Base-by-base conservation (phyloP, 2,329 filamentous ascomycete genomes). In the Fusarium anguioides region DNA sequence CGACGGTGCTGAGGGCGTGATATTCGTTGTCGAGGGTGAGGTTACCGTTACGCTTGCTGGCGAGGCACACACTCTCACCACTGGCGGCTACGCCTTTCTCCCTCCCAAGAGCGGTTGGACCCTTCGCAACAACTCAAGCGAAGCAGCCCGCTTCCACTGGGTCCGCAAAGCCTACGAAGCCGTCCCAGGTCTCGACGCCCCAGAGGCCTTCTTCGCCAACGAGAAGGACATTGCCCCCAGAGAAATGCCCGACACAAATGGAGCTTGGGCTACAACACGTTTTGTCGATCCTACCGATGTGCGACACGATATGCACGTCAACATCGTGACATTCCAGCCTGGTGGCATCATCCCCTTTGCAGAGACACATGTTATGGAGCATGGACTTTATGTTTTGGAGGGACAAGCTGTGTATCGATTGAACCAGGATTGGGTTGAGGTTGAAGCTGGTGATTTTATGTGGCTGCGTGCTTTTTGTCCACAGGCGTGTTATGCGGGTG, bases 331-430 rank as follows among this genome's bases (percentile, higher is more conserved):
- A 1, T 65, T 65, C 35, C 39, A 65, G 18, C 62, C 62, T 0
- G 62, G 62, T 3, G 62, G 62, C 17, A 39, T 65, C 1, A 65
- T 65, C 1, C 62, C 62, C 2, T 65, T 65, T 3, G 62, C 62
- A 5, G 62, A 65, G 45, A 65, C 62, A 9, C 62, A 65, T 20
- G 62, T 65, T 2, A 65, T 65, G 62, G 62, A 65, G 21, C 62
- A 65, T 1, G 62, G 62, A 4, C 60, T 65, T 14, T 65, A 65
- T 8, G 62, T 65, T 4, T 35, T 65, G 1, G 60, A 65, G 6
- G 62, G 62, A 9, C 65, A 65, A 29, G 62, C 62, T 4, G 62
- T 65, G 2, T 65, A 64, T 11, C 33, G 61, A 8, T 47, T 64
- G 1, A 64, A 65, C 10, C 60, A 64, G 42, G 61, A 64, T 5